Evolutionary conservation across 1,284 basidiomycete genomes (phyloP).

Genomic region (Trichosporon sp.): DNA sequence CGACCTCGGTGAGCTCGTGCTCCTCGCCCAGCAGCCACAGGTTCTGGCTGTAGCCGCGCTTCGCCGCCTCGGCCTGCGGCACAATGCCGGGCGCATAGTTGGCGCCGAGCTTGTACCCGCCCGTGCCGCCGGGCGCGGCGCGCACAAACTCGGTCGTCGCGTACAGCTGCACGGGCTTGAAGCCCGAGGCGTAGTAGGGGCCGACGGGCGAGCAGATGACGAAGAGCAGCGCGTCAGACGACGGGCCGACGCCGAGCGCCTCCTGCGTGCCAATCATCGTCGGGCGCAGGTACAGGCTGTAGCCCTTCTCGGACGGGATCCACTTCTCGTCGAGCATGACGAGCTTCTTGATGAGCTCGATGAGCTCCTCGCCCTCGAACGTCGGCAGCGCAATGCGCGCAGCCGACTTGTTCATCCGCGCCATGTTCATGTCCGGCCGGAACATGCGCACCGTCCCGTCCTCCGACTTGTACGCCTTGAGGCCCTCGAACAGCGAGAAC

Average conservation of each 20-base stretch:
- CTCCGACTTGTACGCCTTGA: conserved; percentile 88
- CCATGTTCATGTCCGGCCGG: conserved; percentile 98
- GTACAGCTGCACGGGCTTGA: conserved; percentile 90
- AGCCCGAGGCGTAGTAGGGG: conserved; percentile 90
- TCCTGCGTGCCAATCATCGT: conserved; percentile 80
- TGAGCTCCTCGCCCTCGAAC: conserved; percentile 74
- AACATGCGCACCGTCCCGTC: conserved; percentile 80
- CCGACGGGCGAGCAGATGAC: conserved; percentile 92
- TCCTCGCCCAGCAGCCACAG: conserved; percentile 89
- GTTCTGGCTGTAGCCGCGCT: conserved; percentile 86
- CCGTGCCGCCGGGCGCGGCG: conserved; percentile 87
- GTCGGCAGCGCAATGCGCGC: conserved; percentile 53
- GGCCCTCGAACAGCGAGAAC: conserved; percentile 74
- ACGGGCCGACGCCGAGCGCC: conserved; percentile 81
- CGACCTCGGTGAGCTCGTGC: conserved; percentile 72
- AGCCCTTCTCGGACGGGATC: conserved; percentile 84
- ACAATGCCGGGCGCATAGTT: conserved; percentile 90
- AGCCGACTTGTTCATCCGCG: conserved; percentile 55
- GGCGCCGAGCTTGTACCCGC: conserved; percentile 83
- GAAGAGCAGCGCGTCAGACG: conserved; percentile 83
- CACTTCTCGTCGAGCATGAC: conserved; percentile 81
- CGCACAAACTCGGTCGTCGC: conserved; percentile 88
- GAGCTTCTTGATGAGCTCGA: conserved; percentile 84
- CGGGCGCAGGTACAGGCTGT: conserved; percentile 81
- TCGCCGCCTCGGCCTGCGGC: conserved; percentile 78